These are phyloP conservation scores for Talaromyces adpressus DNA, from an alignment of 495 filamentous ascomycete genomes.

Conservation along the genomic window DNA sequence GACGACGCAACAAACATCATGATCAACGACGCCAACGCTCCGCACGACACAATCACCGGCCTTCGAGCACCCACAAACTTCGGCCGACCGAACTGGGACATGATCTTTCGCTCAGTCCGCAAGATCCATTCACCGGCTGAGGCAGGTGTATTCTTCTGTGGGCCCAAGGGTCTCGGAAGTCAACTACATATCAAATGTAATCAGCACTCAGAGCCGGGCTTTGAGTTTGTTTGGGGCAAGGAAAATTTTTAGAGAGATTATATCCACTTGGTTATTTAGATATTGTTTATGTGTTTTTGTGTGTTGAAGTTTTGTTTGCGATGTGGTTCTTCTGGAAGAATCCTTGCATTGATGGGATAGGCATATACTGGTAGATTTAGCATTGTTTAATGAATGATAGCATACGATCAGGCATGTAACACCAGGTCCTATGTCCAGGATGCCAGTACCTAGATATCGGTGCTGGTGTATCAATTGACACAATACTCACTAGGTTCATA, in stretches of 20 bases:
- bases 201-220: constrained; percentile 68
- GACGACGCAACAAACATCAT: constrained; percentile 78
- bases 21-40: constrained; percentile 76
- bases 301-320: neutral
- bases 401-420: neutral
- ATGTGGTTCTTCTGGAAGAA: neutral
- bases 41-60: constrained; percentile 70
- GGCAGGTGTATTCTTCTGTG: constrained; percentile 76
- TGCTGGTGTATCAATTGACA: neutral
- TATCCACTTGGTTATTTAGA: neutral
- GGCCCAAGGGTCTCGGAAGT: constrained; percentile 63
- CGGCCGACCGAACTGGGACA: constrained; percentile 73
- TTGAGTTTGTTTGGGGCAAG: constrained; percentile 66
- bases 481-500: neutral
- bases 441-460: neutral
- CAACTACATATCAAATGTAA: constrained; percentile 68
- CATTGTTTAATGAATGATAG: neutral
- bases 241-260: constrained; percentile 58
- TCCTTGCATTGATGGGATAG: neutral
- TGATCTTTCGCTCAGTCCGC: constrained; percentile 67
- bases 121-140: constrained; percentile 66
- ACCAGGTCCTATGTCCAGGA: neutral
- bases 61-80: constrained; percentile 71
- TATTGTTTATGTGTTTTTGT: neutral
- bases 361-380: neutral